phyloP scores from a whole-genome alignment of 495 filamentous ascomycete species.

The Immersiella caudata region DNA sequence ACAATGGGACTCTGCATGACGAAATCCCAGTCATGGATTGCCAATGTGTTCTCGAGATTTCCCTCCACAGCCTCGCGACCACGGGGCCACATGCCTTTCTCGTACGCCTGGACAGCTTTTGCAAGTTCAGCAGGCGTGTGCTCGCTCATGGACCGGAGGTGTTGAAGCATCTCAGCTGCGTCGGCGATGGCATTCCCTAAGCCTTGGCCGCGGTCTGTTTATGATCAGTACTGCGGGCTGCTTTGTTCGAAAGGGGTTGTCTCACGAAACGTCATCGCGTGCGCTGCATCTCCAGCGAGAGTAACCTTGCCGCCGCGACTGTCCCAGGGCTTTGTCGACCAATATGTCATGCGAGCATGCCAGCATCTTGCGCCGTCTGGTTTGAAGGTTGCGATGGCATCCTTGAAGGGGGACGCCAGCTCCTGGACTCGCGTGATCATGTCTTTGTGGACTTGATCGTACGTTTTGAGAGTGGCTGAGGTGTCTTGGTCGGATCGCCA shows the following conservation, averaged over 20 bases:
- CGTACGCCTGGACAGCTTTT: background rate
- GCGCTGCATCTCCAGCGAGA: background rate
- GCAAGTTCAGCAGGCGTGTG: background rate
- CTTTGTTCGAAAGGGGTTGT: too few relatives aligned
- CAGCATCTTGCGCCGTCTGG: background rate
- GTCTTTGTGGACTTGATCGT: background rate
- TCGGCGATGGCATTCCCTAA: background rate
- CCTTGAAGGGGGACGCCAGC: background rate
- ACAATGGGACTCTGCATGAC: conserved; percentile 2
- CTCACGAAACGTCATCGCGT: conserved; percentile 4
- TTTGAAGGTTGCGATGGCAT: background rate
- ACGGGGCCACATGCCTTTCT: background rate
- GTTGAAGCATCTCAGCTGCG: background rate
- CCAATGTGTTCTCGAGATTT: background rate
- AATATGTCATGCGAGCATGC: conserved; percentile 1
- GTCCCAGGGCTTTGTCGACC: conserved; percentile 3
- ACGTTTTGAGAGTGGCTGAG: background rate
- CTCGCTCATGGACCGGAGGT: background rate
- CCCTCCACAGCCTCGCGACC: background rate
- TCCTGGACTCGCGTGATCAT: background rate
- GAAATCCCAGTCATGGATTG: background rate
- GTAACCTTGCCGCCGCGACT: background rate
- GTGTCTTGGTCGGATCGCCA: background rate
- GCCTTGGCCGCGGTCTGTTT: background rate
- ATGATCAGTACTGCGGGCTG: too few relatives aligned